A percentile compares a stretch with the other conserved stretches of the same genome.
Evolutionary conservation across 139 green algal species (phyloP).

Genomic region (Edaphochlamys debaryana): DNA sequence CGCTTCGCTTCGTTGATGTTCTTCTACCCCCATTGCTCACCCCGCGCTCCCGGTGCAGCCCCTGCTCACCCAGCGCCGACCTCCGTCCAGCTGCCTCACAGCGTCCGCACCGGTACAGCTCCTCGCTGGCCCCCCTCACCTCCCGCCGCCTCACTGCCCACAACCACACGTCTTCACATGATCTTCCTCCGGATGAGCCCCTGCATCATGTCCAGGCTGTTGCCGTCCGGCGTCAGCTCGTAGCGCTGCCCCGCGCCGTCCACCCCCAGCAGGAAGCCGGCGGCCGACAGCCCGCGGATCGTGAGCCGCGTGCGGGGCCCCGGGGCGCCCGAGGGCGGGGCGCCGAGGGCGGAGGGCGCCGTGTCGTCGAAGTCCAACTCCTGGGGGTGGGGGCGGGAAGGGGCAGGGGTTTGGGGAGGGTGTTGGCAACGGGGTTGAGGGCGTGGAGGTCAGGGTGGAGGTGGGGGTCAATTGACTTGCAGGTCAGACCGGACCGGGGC

Average conservation of each 20-base stretch:
- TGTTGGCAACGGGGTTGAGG: neutral
- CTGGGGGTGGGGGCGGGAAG: too few species aligned
- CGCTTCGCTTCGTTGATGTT: too few species aligned
- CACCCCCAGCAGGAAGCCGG: conserved; percentile 83
- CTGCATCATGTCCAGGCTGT: conserved; percentile 85
- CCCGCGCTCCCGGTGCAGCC: too few species aligned
- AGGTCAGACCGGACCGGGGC: too few species aligned
- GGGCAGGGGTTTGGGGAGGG: too few species aligned
- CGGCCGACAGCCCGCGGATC: conserved; percentile 48
- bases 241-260: conserved; percentile 69
- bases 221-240: conserved; percentile 93
- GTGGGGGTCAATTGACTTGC: too few species aligned
- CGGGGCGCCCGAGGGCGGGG: neutral
- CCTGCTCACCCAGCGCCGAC: too few species aligned
- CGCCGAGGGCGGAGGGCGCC: neutral
- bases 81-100: too few species aligned
- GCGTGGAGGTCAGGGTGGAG: neutral
- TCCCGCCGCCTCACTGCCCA: too few species aligned
- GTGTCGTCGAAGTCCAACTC: conserved; percentile 30
- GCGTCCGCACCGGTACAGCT: too few species aligned
- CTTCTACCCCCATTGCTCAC: too few species aligned
- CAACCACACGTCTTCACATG: neutral
- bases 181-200: conserved; percentile 68
- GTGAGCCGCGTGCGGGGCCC: conserved; percentile 6
- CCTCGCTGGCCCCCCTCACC: too few species aligned